Evolutionary conservation across 1,284 basidiomycete genomes (phyloP).

Genomic region (Sutorius eximius): DNA sequence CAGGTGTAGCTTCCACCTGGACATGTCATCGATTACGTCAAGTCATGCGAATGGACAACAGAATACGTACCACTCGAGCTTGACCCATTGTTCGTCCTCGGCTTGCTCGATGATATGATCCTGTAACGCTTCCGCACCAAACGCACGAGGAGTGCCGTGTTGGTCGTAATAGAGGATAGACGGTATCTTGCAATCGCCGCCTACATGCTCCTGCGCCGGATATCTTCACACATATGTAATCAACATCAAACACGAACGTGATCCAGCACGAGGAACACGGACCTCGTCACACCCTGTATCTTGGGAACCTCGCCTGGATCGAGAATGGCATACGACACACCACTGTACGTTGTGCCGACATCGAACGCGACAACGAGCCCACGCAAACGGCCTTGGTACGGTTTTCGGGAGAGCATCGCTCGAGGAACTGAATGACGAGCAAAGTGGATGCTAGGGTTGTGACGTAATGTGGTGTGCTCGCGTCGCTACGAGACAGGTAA

Average conservation of each 20-base stretch:
- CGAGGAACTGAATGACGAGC: neutral
- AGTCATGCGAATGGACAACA: neutral
- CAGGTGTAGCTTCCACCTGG: conserved; percentile 61
- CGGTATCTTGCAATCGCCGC: conserved; percentile 54
- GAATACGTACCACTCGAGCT: conserved; percentile 48
- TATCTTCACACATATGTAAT: conserved; percentile 34
- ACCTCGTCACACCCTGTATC: conserved; percentile 48
- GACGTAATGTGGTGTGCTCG: conserved; percentile 13
- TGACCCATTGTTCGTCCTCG: conserved; percentile 47
- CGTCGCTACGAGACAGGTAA: conserved; percentile 2
- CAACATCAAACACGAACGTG: neutral
- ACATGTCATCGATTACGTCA: neutral
- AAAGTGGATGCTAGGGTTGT: neutral
- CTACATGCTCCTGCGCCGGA: conserved; percentile 42
- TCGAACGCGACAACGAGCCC: conserved; percentile 52
- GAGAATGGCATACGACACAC: conserved; percentile 46
- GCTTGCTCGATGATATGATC: conserved; percentile 43
- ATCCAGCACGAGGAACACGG: conserved; percentile 5
- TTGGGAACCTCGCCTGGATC: conserved; percentile 50
- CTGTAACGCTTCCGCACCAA: conserved; percentile 53
- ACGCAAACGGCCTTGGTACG: conserved; percentile 36
- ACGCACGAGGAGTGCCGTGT: conserved; percentile 44
- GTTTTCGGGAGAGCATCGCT: conserved; percentile 34
- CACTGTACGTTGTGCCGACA: conserved; percentile 54
- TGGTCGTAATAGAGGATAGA: conserved; percentile 54